Base-by-base conservation (phyloP, 176 grass and related monocot genomes). In the Typha latifolia region DNA sequence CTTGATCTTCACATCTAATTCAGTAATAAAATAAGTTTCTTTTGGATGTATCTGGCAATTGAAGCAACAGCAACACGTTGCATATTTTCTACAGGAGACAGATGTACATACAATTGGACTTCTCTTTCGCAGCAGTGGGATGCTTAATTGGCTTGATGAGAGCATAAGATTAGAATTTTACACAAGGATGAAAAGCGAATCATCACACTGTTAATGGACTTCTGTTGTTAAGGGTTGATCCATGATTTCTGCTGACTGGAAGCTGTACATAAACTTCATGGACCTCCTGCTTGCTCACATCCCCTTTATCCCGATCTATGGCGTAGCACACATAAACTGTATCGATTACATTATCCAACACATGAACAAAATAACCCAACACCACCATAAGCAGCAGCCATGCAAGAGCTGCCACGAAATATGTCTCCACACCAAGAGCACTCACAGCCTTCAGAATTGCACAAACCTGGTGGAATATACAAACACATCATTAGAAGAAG, bases 271-370 rank as follows among this genome's bases (percentile, higher is more conserved):
- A 85, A 77, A 80, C 67, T 61, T 75, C 71, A 49, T 85, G 82
- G 27, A 85, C 67, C 12, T 80, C 52, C 14, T 76, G 62, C 62
- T 80, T 85, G 24, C 61, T 63, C 16, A 76, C 61, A 59, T 76
- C 82, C 19, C 77, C 82, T 56, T 74, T 78, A 37, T 85, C 77
- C 72, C 82, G 76, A 66, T 85, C 82, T 22, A 85, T 80, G 7
- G 82, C 77, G 52, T 85, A 85, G 61, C 82, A 85, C 12, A 85
- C 64, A 34, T 85, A 85, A 31, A 76, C 27, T 12, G 72, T 66
- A 51, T 85, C 82, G 19, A 85, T 63, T 9, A 85, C 77, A 21
- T 75, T 80, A 79, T 85, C 82, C 57, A 85, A 70, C 19, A 85
- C 82, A 62, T 80, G 62, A 16, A 80, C 66, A 49, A 80, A 72